A percentile compares a stretch with the other conserved stretches of the same genome.
Evolutionary conservation across 768 basidiomycete species (phyloP).

Genomic region (Tremella yokohamensis): DNA sequence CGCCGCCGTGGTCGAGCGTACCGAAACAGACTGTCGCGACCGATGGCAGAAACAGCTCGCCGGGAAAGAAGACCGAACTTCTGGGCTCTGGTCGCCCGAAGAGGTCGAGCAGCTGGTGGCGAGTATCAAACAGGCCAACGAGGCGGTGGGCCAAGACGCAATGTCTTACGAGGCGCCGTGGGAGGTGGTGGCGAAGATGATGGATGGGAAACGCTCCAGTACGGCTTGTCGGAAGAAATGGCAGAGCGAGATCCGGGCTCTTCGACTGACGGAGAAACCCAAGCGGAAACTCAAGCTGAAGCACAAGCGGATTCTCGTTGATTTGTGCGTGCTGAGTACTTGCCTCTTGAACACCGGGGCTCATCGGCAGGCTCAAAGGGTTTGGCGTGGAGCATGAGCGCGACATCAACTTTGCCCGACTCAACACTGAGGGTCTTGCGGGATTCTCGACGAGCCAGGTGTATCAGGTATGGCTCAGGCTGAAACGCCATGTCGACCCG

Average conservation of each 20-base stretch:
- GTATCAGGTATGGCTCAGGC: too few relatives aligned
- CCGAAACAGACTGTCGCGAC: constrained; percentile 32
- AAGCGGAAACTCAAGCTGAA: too few relatives aligned
- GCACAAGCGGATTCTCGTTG: too few relatives aligned
- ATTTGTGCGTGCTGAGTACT: too few relatives aligned
- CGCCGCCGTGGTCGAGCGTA: constrained; percentile 29
- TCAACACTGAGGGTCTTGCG: too few relatives aligned
- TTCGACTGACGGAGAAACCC: too few relatives aligned
- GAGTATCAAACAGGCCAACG: constrained; percentile 27
- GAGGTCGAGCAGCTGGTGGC: constrained; percentile 19
- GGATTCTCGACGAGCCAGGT: too few relatives aligned
- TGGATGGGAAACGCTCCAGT: constrained; percentile 24
- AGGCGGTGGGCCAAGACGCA: constrained; percentile 15
- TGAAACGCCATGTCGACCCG: too few relatives aligned
- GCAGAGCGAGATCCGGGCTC: constrained; percentile 4
- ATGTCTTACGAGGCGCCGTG: constrained; percentile 29
- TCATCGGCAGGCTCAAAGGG: too few relatives aligned
- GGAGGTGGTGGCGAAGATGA: constrained; percentile 27
- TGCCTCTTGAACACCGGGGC: too few relatives aligned
- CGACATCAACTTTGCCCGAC: too few relatives aligned
- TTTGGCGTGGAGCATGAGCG: too few relatives aligned
- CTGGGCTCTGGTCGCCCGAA: constrained; percentile 9
- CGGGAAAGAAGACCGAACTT: constrained; percentile 15
- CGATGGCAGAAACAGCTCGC: constrained; percentile 14
- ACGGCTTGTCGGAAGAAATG: constrained; percentile 40